Evolutionary conservation across 1,139 yeast genomes (phyloP), one percentile per base, ranked within the genome.

Genomic region (Debaryomyces psychrophilus): DNA sequence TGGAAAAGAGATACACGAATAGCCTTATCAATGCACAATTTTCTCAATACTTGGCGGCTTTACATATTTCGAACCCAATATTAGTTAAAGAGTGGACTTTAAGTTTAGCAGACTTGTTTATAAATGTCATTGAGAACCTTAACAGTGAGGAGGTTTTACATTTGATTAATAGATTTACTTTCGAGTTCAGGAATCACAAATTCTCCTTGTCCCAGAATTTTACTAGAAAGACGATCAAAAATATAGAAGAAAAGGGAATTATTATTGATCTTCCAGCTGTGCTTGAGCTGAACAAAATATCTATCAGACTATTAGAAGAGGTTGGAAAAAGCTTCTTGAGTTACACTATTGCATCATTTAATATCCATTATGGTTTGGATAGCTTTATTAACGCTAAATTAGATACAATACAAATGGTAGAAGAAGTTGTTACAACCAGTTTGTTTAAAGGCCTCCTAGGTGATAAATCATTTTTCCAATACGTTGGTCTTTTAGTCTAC

Each of bases 31-130:
- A 44, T 28, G 35, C 52, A 5, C 65, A 61, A 41, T 62, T 64
- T 38, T 53, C 59, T 3, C 67, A 61, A 44, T 61, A 60, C 47
- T 49, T 61, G 39, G 48, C 60, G 0, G 44, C 54, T 9, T 25
- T 57, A 4, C 29, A 44, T 2, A 18, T 50, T n/a, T 22, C 18
- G 6, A 45, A 57, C 9, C 43, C 45, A 3, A 40, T 37, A 3
- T 31, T 36, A 2, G 43, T 53, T 5, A 44, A 43, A 2, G 23
- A 44, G 9, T 59, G 62, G 61, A 43, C 52, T 14, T 23, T 47
- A 5, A 38, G 31, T 8, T 45, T 53, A 35, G 49, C 56, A 1
- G 25, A 41, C 9, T 46, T 37, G 9, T 44, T 62, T 31, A 33
- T 45, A 2, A 48, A 49, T 12, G 45, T 60, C 5, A 47, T 61